Conservation (phyloP, 225 moss, liverwort and hornwort genomes). For the Pseudisothecium myosuroides region DNA sequence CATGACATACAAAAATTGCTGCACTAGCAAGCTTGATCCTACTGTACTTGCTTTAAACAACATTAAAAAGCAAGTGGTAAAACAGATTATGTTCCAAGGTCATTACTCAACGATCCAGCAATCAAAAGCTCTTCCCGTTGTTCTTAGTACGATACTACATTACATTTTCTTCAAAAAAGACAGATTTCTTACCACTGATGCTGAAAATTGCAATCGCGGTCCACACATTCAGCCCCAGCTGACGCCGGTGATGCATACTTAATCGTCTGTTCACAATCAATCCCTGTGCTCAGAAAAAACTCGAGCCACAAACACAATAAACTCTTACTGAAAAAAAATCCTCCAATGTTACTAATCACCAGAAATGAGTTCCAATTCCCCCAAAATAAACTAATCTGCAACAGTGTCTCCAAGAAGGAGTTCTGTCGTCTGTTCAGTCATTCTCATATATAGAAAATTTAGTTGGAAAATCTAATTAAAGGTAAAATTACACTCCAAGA, state of each 20-base stretch:
- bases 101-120: background rate
- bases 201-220: constrained; percentile 51
- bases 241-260: constrained; percentile 64
- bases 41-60: too few relatives aligned
- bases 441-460: background rate
- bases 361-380: background rate
- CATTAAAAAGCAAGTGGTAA: background rate
- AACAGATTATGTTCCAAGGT: background rate
- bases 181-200: constrained; percentile 56
- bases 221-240: constrained; percentile 75
- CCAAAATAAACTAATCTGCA: background rate
- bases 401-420: background rate
- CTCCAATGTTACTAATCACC: background rate
- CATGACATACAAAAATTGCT: background rate
- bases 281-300: background rate
- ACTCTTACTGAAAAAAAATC: too few relatives aligned
- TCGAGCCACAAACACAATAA: background rate
- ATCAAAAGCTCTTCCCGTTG: background rate
- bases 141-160: background rate
- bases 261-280: constrained; percentile 43
- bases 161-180: background rate
- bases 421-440: background rate
- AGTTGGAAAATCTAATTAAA: background rate
- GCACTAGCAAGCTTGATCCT: background rate
- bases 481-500: background rate